A percentile compares a stretch with the other conserved stretches of the same genome.
phyloP scores from a whole-genome alignment of 305 asterid species.

The Fraxinus paxiana region DNA sequence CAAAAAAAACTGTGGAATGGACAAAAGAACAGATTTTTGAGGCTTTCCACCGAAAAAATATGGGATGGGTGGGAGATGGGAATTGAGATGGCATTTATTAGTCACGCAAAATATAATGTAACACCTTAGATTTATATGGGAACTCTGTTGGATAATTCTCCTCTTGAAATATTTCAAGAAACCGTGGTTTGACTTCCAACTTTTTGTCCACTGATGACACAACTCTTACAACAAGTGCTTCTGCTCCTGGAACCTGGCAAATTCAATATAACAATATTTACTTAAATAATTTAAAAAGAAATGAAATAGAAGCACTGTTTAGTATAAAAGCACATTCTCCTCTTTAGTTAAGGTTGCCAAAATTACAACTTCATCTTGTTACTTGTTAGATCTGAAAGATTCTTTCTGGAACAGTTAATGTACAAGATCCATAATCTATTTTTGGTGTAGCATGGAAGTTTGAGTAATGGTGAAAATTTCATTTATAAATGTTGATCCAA shows the following conservation, averaged over 20 bases:
- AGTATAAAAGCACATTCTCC: neutral
- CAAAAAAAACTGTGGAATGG: neutral
- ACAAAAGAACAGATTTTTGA: neutral
- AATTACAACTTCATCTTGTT: neutral
- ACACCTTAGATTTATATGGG: slow-evolving; percentile 86
- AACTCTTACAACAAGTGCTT: slow-evolving; percentile 86
- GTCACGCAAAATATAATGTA: neutral
- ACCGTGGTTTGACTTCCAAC: slow-evolving; percentile 83
- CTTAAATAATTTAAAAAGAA: neutral
- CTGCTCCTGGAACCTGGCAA: slow-evolving; percentile 89
- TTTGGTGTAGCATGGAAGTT: neutral
- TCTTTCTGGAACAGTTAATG: neutral
- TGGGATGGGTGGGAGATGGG: neutral
- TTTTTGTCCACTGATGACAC: slow-evolving; percentile 96
- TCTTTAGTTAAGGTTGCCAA: neutral
- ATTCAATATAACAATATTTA: slow-evolving; percentile 17
- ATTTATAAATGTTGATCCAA: neutral
- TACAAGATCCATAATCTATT: neutral
- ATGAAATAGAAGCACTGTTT: neutral
- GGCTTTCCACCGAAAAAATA: neutral
- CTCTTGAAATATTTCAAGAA: slow-evolving; percentile 86
- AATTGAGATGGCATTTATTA: neutral
- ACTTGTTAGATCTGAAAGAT: neutral
- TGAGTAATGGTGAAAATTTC: neutral
- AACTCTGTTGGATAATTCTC: slow-evolving; percentile 80